Evolutionary conservation across 73 alveolate genomes (phyloP), one percentile per base, ranked within the genome.

Genomic region (Diophrys appendiculata): DNA sequence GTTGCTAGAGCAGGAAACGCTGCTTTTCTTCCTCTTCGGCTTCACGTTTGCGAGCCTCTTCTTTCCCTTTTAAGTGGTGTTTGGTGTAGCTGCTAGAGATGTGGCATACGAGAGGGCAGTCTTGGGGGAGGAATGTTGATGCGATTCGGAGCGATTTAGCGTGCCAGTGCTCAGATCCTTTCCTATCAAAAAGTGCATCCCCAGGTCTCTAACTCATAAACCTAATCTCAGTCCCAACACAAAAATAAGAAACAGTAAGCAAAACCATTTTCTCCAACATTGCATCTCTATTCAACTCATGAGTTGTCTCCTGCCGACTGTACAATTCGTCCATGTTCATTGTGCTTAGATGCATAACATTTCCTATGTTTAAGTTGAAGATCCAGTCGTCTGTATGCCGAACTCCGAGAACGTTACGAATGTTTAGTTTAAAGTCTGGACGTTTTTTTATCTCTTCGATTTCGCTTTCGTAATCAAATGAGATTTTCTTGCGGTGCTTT

Each of bases 191-290:
- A 52, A 52, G 24, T 23, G 5, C 74, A 1, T 1, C 26, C 33
- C 13, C 64, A 1, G 32, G 69, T 28, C 78, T 70, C 30, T 70
- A 67, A 69, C 86, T 82, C 74, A 94, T 64, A 72, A 94, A 90
- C 78, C 99, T 84, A 32, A 94, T 70, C 87, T 94, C 99, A 28
- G 97, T 94, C 11, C 95, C 99, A 18, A 94, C 93, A 73, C 99
- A 92, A 79, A 94, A 94, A 77, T 94, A 90, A 33, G 97, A 81
- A 0, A 94, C 97, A 23, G 94, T 84, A 65, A 92, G 87, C 88
- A 94, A 80, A 11, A 94, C 91, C 65, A 94, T 91, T 65, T 94
- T 94, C 78, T 94, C 99, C 34, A 94, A 84, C 84, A 94, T 92
- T 22, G 97, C 96, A 87, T 94, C 99, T 76, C 97, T 78, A 79